Evolutionary conservation across 2,329 filamentous ascomycete genomes (phyloP).

Genomic region (Epicoccum sorghinum): DNA sequence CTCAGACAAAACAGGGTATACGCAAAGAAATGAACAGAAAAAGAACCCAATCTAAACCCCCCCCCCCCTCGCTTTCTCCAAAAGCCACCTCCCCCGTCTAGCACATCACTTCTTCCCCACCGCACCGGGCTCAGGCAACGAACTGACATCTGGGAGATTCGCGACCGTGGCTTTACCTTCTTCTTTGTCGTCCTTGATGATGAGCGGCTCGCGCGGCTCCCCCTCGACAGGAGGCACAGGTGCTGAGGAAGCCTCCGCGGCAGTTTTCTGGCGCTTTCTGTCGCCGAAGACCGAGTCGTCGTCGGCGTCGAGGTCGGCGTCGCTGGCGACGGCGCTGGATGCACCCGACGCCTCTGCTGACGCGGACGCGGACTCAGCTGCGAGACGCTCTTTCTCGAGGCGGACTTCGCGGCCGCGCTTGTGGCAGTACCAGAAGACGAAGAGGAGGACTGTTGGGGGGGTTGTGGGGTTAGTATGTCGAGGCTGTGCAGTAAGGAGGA

Average conservation of each 20-base stretch:
- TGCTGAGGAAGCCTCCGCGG: not conserved
- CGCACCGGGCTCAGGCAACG: slow-evolving; percentile 43
- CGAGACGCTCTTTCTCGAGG: slow-evolving; percentile 66
- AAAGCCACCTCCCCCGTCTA: not conserved
- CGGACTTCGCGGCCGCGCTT: slow-evolving; percentile 89
- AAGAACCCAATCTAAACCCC: slow-evolving; percentile 20
- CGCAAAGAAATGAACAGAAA: slow-evolving; percentile 19
- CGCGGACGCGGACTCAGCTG: slow-evolving; percentile 39
- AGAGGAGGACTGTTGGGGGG: slow-evolving; percentile 69
- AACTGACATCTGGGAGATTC: slow-evolving; percentile 45
- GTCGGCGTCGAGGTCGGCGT: slow-evolving; percentile 30
- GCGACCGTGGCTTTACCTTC: slow-evolving; percentile 29
- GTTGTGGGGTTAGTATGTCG: too few species aligned
- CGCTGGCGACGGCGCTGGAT: slow-evolving; percentile 35
- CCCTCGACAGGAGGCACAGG: slow-evolving; percentile 1
- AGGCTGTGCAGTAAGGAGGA: too few species aligned
- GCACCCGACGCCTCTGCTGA: slow-evolving; percentile 36
- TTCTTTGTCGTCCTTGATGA: slow-evolving; percentile 36
- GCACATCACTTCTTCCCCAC: slow-evolving; percentile 18
- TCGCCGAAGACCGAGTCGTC: slow-evolving; percentile 39
- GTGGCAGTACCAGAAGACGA: slow-evolving; percentile 97
- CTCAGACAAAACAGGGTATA: slow-evolving; percentile 10
- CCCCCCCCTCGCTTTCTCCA: not conserved
- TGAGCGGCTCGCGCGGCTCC: slow-evolving; percentile 34
- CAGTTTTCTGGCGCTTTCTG: slow-evolving; percentile 23